Base-by-base conservation (phyloP, 352 stramenopile genomes). In the Phytophthora citrophthora region DNA sequence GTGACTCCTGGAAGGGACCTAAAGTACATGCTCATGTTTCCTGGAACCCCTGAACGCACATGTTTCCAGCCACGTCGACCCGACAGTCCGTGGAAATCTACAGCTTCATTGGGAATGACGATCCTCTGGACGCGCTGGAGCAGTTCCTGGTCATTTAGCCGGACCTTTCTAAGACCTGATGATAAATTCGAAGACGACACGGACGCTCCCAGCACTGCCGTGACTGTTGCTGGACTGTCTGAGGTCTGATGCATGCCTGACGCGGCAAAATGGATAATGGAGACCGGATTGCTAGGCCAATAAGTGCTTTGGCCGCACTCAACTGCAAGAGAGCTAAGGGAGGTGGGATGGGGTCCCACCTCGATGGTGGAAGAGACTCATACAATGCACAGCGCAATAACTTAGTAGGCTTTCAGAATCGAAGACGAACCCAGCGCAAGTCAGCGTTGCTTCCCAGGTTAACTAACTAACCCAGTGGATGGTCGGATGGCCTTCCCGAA, bases 211-310 rank as follows among this genome's bases (percentile, higher is more conserved):
- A 55, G 20, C n/a, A 54, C 11, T 16, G 57, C 38, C 2, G 55
- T 29, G 20, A 27, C 40, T 2, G 29, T 31, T 32, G 15, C 54
- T n/a, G 58, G 48, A 54, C 48, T 64, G 24, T 59, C 65, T 39
- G 50, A 57, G n/a, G 11, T 49, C 20, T 48, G 65, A 49, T 52
- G 48, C 47, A 65, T 61, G 43, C 24, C 7, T 57, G 36, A 51
- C 24, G 41, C 36, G 26, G 60, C 60, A 67, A 67, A 70, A 67
- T 48, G 54, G 50, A 57, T 43, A 74, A 53, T 74, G 65, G 50
- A 45, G 47, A 54, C 52, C 38, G 26, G 10, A 15, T 48, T 18
- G 16, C 31, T 9, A 16, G 29, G 29, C 29, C 39, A 48, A 48
- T 18, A 15, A 10, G 15, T n/a, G 5, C 36, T 41, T 41, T 15